Evolutionary conservation across 305 asterid species (phyloP).

Genomic region (Andrographis paniculata): DNA sequence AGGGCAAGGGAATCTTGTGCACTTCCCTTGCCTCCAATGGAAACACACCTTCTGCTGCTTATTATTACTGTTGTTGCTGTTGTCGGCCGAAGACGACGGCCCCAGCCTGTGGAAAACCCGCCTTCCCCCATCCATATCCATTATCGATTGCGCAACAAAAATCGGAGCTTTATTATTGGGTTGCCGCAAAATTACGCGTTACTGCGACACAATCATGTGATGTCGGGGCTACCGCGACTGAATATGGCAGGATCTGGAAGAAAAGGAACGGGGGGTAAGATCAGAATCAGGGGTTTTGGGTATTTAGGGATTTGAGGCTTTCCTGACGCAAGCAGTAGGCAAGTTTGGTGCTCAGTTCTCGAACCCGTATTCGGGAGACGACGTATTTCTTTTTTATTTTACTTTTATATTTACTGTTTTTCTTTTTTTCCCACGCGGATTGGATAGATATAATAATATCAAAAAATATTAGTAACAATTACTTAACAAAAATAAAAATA

Average conservation of each 20-base stretch:
- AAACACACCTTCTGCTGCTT: slow-evolving; percentile 66
- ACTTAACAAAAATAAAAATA: too few relatives aligned
- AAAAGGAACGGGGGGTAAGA: not conserved
- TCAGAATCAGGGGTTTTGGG: slow-evolving; percentile 7
- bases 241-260: slow-evolving; percentile 4
- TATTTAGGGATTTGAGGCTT: slow-evolving; percentile 14
- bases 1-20: slow-evolving; percentile 63
- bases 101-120: slow-evolving; percentile 62
- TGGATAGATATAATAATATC: too few relatives aligned
- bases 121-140: slow-evolving; percentile 77
- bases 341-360: too few relatives aligned
- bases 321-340: not conserved
- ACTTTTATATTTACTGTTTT: too few relatives aligned
- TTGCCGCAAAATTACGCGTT: slow-evolving; percentile 4
- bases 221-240: not conserved
- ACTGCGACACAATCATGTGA: slow-evolving; percentile 18
- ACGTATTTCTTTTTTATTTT: too few relatives aligned
- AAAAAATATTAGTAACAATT: too few relatives aligned
- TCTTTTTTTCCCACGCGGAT: too few relatives aligned
- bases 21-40: slow-evolving; percentile 82
- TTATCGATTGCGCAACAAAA: not conserved
- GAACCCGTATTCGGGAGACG: too few relatives aligned
- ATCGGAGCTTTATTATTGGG: slow-evolving; percentile 1
- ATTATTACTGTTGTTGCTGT: slow-evolving; percentile 16
- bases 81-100: slow-evolving; percentile 41